phyloP scores from a whole-genome alignment of 768 basidiomycete genomes.

The Suillus decipiens region DNA sequence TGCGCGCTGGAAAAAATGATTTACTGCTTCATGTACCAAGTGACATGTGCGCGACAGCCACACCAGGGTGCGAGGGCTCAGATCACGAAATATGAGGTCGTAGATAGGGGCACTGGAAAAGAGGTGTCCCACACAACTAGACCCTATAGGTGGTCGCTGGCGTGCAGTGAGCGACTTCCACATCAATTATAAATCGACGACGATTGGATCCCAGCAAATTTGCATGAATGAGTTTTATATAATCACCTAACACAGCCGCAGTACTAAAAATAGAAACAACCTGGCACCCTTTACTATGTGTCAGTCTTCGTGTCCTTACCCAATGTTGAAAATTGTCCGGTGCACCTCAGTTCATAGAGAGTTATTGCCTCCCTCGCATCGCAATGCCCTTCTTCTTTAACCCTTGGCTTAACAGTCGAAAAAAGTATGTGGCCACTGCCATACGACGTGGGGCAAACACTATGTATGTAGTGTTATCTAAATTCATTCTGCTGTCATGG shows the following conservation, averaged over 20 bases:
- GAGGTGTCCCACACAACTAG: neutral
- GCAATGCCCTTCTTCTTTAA: no score
- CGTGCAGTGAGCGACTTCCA: neutral
- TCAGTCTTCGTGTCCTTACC: no score
- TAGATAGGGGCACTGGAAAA: conserved; percentile 25
- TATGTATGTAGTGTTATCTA: no score
- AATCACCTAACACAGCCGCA: neutral
- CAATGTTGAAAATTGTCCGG: no score
- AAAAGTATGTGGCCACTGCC: no score
- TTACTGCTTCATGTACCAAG: conserved; percentile 15
- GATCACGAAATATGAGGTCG: conserved; percentile 19
- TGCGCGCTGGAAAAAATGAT: conserved; percentile 26
- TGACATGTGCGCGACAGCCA: conserved; percentile 26
- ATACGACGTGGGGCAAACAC: no score
- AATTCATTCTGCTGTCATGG: no score
- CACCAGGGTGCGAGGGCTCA: conserved; percentile 30
- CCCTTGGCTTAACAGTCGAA: no score
- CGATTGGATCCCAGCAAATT: neutral
- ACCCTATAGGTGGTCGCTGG: neutral
- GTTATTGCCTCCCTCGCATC: no score
- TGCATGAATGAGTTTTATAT: neutral
- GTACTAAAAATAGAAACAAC: no score
- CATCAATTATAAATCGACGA: neutral
- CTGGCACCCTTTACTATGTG: no score
- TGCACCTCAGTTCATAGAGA: no score